Evolutionary conservation across 164 flowering plant genomes (phyloP).

Genomic region (Platanus orientalis): DNA sequence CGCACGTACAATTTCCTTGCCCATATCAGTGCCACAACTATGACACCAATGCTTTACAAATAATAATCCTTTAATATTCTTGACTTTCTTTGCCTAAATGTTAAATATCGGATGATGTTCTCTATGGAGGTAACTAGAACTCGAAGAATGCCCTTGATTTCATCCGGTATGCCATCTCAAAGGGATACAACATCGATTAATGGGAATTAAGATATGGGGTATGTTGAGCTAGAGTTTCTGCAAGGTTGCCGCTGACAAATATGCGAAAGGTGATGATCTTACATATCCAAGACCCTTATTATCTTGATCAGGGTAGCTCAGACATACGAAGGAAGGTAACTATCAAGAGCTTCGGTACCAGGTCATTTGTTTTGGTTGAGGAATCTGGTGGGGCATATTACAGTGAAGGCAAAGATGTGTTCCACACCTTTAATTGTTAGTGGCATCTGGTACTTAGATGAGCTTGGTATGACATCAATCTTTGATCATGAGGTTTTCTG

Average conservation of each 20-base stretch:
- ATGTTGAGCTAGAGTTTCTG: slow-evolving; percentile 30
- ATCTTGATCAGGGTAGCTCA: slow-evolving; percentile 23
- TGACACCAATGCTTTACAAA: too few species aligned
- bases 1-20: too few species aligned
- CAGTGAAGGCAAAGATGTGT: slow-evolving; percentile 40
- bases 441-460: slow-evolving; percentile 57
- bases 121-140: slow-evolving; percentile 39
- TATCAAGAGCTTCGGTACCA: slow-evolving; percentile 21
- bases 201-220: slow-evolving; percentile 55
- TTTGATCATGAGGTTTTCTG: slow-evolving; percentile 43
- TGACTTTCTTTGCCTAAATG: too few species aligned
- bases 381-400: slow-evolving; percentile 58
- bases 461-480: slow-evolving; percentile 44
- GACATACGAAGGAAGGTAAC: slow-evolving; percentile 22
- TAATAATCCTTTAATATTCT: too few species aligned
- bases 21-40: too few species aligned
- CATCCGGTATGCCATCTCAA: slow-evolving; percentile 33
- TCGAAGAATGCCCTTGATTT: slow-evolving; percentile 31
- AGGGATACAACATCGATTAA: slow-evolving; percentile 47
- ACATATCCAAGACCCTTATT: slow-evolving; percentile 33
- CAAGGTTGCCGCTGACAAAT: slow-evolving; percentile 28
- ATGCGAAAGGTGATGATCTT: slow-evolving; percentile 37
- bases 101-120: neutral
- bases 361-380: slow-evolving; percentile 46
- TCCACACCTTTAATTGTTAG: slow-evolving; percentile 36